These are phyloP conservation scores for Zasmidium angulare DNA, from an alignment of 2,329 filamentous ascomycete genomes.

Conservation along the genomic window DNA sequence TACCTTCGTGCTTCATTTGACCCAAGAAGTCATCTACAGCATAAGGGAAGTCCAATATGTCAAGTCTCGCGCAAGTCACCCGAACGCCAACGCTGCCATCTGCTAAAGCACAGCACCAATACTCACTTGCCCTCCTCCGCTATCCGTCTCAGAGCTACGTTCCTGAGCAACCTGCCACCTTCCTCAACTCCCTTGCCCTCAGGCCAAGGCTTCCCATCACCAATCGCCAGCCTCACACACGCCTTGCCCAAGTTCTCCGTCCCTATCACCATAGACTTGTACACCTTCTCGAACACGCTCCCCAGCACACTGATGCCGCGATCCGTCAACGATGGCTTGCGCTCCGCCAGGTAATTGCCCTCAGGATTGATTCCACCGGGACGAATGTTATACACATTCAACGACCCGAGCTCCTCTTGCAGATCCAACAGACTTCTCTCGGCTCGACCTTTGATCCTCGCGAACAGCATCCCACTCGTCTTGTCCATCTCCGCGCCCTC, in stretches of 20 bases:
- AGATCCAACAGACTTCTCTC: conserved; percentile 61
- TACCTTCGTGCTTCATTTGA: too few relatives aligned
- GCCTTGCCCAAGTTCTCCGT: conserved; percentile 50
- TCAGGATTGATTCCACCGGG: conserved; percentile 59
- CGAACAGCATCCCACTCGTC: conserved; percentile 59
- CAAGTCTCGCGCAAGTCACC: too few relatives aligned
- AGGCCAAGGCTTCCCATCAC: conserved; percentile 44
- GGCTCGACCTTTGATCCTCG: conserved; percentile 65
- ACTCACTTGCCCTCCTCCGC: conserved; percentile 22
- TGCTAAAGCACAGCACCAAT: too few relatives aligned
- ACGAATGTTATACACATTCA: conserved; percentile 59
- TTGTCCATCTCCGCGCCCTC: conserved; percentile 60
- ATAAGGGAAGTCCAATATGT: too few relatives aligned
- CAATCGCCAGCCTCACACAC: conserved; percentile 50
- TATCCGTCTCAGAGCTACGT: conserved; percentile 43
- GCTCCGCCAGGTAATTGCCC: conserved; percentile 22
- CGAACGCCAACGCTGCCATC: too few relatives aligned
- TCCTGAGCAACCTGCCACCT: conserved; percentile 41
- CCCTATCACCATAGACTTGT: conserved; percentile 41
- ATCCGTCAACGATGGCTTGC: conserved; percentile 14
- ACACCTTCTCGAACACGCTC: conserved; percentile 28
- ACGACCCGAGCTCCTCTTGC: conserved; percentile 42
- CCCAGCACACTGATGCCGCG: conserved; percentile 14
- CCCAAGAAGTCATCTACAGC: too few relatives aligned
- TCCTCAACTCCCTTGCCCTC: conserved; percentile 38